A percentile compares a stretch with the other conserved stretches of the same genome.
phyloP scores from a whole-genome alignment of 139 green algal species.

The Chloropicon primus region DNA sequence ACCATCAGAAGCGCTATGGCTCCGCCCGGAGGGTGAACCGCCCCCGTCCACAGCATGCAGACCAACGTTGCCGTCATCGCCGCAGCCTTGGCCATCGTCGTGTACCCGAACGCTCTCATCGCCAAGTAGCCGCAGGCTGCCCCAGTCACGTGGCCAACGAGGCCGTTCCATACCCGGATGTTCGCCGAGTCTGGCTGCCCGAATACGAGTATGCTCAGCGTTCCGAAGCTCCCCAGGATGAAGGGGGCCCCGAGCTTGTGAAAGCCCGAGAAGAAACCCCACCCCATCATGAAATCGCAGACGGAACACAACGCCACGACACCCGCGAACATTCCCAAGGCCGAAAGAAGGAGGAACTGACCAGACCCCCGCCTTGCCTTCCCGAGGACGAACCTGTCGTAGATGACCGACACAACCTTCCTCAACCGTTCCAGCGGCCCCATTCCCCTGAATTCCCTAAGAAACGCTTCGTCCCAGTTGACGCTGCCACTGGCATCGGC shows the following conservation, averaged over 20 bases:
- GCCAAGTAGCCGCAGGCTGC: background rate
- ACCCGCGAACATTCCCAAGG: background rate
- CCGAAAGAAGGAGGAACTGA: background rate
- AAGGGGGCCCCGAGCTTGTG: background rate
- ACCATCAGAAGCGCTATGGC: background rate
- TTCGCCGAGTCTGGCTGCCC: background rate
- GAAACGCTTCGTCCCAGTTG: background rate
- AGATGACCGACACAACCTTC: background rate
- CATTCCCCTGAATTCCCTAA: background rate
- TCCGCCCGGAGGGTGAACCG: background rate
- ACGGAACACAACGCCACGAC: background rate
- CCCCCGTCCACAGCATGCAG: background rate
- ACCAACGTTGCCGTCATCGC: background rate
- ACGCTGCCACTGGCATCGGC: no score
- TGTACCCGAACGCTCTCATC: background rate
- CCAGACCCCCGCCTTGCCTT: background rate
- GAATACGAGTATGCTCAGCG: background rate
- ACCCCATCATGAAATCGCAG: background rate
- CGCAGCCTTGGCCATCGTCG: background rate
- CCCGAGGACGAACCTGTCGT: background rate
- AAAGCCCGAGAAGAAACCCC: background rate
- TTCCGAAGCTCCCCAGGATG: background rate
- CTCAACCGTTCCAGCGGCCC: background rate
- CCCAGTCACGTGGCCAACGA: background rate
- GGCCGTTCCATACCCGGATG: background rate